Conservation (phyloP, 2,329 filamentous ascomycete genomes). For the Pseudocercospora vitis region DNA sequence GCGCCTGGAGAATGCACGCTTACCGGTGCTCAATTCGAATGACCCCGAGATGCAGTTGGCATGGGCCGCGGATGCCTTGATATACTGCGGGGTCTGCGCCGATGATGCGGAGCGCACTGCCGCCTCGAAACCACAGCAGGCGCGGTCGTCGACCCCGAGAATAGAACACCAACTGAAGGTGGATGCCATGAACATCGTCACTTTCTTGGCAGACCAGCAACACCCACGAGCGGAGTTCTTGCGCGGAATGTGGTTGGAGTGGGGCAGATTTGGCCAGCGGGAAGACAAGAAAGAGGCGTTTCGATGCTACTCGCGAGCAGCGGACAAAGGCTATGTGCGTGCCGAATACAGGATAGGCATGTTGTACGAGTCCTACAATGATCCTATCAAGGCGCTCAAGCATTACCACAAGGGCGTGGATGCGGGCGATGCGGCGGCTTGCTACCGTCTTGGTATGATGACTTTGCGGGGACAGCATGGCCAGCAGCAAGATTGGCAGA, state of each 20-base stretch:
- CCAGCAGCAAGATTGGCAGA: conserved; percentile 75
- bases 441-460: conserved; percentile 93
- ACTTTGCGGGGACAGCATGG: conserved; percentile 90
- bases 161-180: conserved; percentile 83
- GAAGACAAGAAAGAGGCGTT: conserved; percentile 96
- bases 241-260: conserved; percentile 94
- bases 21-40: conserved; percentile 84
- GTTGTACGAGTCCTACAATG: conserved; percentile 94
- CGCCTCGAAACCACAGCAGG: conserved; percentile 41
- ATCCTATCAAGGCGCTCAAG: conserved; percentile 83
- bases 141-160: conserved; percentile 73
- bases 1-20: conserved; percentile 78
- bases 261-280: conserved; percentile 89
- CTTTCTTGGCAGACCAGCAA: conserved; percentile 83
- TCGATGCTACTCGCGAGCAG: conserved; percentile 78
- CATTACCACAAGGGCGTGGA: conserved; percentile 84
- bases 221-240: conserved; percentile 95
- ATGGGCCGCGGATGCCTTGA: conserved; percentile 90
- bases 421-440: conserved; percentile 81
- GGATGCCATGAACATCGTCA: conserved; percentile 89
- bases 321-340: conserved; percentile 79
- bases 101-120: conserved; percentile 72
- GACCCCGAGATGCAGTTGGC: conserved; percentile 95
- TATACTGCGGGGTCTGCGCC: conserved; percentile 80
- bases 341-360: conserved; percentile 97